Evolutionary conservation across 163 green algal species (phyloP).

Genomic region (Prototheca wickerhamii): DNA sequence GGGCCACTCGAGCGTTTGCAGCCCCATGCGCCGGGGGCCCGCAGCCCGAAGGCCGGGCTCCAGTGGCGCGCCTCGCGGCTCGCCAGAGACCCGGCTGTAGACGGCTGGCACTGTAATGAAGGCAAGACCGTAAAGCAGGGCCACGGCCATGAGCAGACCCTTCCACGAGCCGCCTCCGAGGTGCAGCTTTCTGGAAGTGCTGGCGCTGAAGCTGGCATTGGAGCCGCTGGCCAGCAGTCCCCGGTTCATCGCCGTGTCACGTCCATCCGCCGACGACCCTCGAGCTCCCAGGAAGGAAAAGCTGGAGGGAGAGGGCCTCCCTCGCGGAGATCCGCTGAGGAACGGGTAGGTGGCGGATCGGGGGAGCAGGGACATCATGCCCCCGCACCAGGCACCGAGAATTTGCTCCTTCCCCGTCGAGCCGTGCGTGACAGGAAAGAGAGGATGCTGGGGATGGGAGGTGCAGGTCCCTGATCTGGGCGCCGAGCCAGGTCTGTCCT

Average conservation of each 20-base stretch:
- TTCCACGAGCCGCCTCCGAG: background rate
- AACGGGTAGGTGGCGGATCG: slow-evolving; percentile 3
- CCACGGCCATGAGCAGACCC: background rate
- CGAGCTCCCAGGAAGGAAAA: background rate
- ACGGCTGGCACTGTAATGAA: slow-evolving; percentile 3
- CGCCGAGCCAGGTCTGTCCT: too few species aligned
- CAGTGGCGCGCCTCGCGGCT: background rate
- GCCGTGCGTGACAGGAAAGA: too few species aligned
- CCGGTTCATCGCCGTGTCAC: too few species aligned
- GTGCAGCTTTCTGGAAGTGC: background rate
- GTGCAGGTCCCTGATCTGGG: too few species aligned
- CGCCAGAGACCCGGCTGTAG: background rate
- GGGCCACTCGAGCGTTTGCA: slow-evolving; percentile 8
- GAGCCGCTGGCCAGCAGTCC: background rate
- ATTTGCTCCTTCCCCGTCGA: too few species aligned
- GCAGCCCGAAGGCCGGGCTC: background rate
- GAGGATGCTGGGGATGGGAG: too few species aligned
- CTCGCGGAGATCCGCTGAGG: background rate
- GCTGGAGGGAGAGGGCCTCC: background rate
- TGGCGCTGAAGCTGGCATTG: background rate
- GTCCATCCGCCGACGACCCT: background rate
- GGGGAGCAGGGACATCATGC: slow-evolving; percentile 2
- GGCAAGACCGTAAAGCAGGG: slow-evolving; percentile 3
- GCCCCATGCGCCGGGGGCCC: background rate
- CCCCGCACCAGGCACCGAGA: background rate